A percentile compares a stretch with the other conserved stretches of the same genome.
Evolutionary conservation across 345 rosid genomes (phyloP).

Genomic region (Sisymbrium altissimum): DNA sequence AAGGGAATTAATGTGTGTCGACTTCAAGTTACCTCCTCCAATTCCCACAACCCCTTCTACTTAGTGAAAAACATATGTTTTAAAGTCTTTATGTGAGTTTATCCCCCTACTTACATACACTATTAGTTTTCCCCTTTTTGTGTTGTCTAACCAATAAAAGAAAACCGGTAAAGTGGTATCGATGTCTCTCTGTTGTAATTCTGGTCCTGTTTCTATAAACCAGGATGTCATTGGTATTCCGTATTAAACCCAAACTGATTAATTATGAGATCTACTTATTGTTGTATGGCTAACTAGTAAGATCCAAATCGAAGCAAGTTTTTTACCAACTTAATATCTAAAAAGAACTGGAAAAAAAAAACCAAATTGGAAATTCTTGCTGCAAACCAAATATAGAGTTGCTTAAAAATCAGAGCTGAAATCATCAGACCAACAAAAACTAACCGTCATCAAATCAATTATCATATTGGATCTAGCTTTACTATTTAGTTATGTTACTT

Average conservation of each 20-base stretch:
- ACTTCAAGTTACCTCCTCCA: constrained; percentile 9
- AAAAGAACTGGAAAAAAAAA: not conserved
- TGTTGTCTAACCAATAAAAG: not conserved
- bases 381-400: not conserved
- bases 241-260: not conserved
- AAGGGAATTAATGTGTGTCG: not conserved
- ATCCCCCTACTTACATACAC: not conserved
- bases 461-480: not conserved
- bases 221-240: not conserved
- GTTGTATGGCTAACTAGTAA: no score
- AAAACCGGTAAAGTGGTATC: not conserved
- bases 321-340: not conserved
- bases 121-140: not conserved
- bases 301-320: not conserved
- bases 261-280: not conserved
- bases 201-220: not conserved
- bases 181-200: not conserved
- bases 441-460: not conserved
- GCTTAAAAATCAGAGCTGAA: not conserved
- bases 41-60: not conserved
- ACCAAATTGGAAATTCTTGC: not conserved
- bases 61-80: not conserved
- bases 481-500: no score
- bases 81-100: not conserved
- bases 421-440: not conserved